phyloP scores from a whole-genome alignment of 2,329 filamentous ascomycete genomes.

The Beauveria pseudobassiana region DNA sequence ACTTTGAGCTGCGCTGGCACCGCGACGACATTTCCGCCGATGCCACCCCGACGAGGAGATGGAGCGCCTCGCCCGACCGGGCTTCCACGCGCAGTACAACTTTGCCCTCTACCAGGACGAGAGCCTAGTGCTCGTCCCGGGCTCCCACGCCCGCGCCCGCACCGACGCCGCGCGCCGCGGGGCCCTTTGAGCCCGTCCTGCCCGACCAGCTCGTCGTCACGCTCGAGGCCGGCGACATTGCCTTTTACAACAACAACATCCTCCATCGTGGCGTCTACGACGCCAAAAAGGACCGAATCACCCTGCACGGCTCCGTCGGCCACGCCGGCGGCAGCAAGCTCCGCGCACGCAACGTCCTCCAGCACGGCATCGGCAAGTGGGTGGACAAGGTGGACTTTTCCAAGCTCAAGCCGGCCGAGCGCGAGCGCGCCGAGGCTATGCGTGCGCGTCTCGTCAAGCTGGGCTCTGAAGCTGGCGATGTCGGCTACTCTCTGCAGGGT shows the following conservation, averaged over 20 bases:
- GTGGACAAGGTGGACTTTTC: constrained; percentile 52
- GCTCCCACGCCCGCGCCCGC: constrained; percentile 63
- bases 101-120: constrained; percentile 70
- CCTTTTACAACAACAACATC: constrained; percentile 90
- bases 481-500: constrained; percentile 56
- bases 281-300: constrained; percentile 53
- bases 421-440: constrained; percentile 54
- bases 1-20: constrained; percentile 78
- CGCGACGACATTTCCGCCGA: constrained; percentile 71
- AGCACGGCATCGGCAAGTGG: constrained; percentile 66
- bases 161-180: constrained; percentile 59
- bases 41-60: constrained; percentile 61
- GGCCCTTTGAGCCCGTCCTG: constrained; percentile 53
- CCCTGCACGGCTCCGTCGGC: constrained; percentile 66
- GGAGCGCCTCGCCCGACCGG: constrained; percentile 48
- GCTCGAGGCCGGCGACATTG: constrained; percentile 67
- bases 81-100: constrained; percentile 82
- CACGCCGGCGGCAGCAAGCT: constrained; percentile 45
- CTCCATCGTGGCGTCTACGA: constrained; percentile 65
- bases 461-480: constrained; percentile 51
- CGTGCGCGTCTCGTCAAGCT: constrained; percentile 53
- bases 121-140: constrained; percentile 68
- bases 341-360: constrained; percentile 64
- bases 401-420: constrained; percentile 33
- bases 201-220: constrained; percentile 58